Base-by-base conservation (phyloP, 306 rosid genomes). In the Castanospermum australe region DNA sequence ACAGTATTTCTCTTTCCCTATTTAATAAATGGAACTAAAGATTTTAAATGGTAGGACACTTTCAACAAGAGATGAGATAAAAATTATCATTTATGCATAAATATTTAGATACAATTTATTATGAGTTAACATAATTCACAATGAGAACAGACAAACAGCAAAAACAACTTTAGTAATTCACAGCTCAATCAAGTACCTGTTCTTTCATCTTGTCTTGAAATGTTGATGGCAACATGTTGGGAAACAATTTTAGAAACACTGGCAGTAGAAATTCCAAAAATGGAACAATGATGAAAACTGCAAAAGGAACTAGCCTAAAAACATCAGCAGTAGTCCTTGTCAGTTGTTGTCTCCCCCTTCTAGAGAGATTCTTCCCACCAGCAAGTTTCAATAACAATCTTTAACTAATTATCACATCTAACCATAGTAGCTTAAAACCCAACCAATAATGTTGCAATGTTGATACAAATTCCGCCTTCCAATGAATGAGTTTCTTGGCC, bases 191-290 rank as follows among this genome's bases (percentile, higher is more conserved):
- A 28, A 20, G 18, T 84, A 92, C 99, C 97, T 95, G 92, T 69
- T 95, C 97, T 79, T 92, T 91, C 97, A 92, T 86, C 87, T 92
- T 95, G 90, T 95, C 97, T 73, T 95, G 93, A 85, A 95, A 95
- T 21, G 97, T 91, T 35, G 99, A 95, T 2, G 99, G 99, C 85
- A 95, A 73, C 97, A 95, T 92, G 86, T 92, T 95, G 80, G 99
- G 99, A 84, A 95, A 95, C 54, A 92, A 72, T 83, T 88, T 92
- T 2, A 95, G 88, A 90, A 91, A 87, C 55, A 95, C 97, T 10
- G 97, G 97, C 81, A 91, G 81, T 77, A 95, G 84, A 79, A 95
- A 90, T 65, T 95, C 99, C 97, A 92, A 90, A 80, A 92, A 92
- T 36, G 99, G 99, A 54, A 95, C 99, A 21, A 95, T 81, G 68